phyloP scores from a whole-genome alignment of 441 rosid species.

The Adansonia grandidieri region DNA sequence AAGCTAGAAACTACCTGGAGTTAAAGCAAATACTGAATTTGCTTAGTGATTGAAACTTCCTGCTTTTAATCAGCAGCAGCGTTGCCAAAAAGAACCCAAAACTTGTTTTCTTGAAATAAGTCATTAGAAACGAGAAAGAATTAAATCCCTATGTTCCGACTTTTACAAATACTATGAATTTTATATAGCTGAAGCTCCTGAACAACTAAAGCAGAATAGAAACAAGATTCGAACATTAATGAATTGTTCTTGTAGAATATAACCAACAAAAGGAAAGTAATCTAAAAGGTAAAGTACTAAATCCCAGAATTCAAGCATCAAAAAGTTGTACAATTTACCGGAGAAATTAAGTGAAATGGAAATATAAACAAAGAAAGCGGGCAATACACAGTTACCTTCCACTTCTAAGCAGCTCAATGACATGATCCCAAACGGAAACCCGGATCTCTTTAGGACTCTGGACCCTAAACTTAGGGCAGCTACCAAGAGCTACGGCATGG shows the following conservation, averaged over 20 bases:
- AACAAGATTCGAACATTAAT: neutral
- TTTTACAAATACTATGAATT: neutral
- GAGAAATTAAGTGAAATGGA: neutral
- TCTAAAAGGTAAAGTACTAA: neutral
- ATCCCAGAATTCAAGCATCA: constrained; percentile 5
- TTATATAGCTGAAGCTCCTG: neutral
- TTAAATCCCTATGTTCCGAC: neutral
- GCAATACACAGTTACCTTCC: constrained; percentile 50
- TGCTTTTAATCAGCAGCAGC: neutral
- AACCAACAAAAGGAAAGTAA: neutral
- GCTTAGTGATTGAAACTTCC: neutral
- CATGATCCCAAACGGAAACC: constrained; percentile 67
- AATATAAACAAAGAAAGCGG: neutral
- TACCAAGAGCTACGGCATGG: constrained; percentile 91
- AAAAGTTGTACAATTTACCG: neutral
- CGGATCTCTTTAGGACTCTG: constrained; percentile 57
- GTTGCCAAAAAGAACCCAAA: neutral
- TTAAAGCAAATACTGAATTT: neutral
- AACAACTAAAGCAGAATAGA: neutral
- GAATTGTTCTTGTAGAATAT: neutral
- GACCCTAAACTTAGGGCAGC: constrained; percentile 97
- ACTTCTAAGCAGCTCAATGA: constrained; percentile 59
- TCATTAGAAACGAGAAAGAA: neutral
- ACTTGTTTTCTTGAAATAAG: neutral
- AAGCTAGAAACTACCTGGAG: neutral